Evolutionary conservation across 768 basidiomycete species (phyloP), one percentile per base, ranked within the genome.

Genomic region (Hortiboletus flavorubellus): DNA sequence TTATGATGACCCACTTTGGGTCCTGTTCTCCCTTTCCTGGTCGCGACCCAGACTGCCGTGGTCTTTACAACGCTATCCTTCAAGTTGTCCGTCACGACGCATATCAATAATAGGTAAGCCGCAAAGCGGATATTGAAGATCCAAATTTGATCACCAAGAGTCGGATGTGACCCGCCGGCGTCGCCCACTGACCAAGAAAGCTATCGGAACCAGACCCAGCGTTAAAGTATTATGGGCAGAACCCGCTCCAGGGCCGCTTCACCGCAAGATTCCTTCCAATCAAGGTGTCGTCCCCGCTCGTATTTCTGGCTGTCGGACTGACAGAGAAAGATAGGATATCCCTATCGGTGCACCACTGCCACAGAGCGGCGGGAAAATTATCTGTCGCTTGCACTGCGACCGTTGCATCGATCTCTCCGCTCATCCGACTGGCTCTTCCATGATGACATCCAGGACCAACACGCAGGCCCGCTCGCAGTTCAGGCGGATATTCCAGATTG

Each of bases 401-500:
- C 54, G 46, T 26, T 67, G 68, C 49, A 15, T 69, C 60, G 49
- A 49, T 46, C 35, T 51, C 29, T 55, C 53, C 21, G 48, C 63
- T 21, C 57, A 62, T 48, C 57, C 46, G 30, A 78, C 35, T 49
- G 39, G 80, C 49, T 59, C 69, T 33, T 78, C 78, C 2, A 67
- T 77, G 2, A 59, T 63, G 30, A 76, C 85, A 35, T 56, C 75
- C 0, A 74, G 68, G 16, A 77, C 76, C 16, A 60, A 82, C 37
- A 64, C 84, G 16, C 54, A 77, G 55, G 71, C 79, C 41, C 68
- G 70, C 31, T 61, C 70, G 39, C 57, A 70, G 15, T 67, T 83
- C 52, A 68, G 73, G 42, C 79, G 81, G 33, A 68, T 74, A 8
- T 79, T 84, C 65, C 77, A 80, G 21, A 65, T 89, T 54, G 85